These are phyloP conservation scores for Penicillium longicatenatum DNA, from an alignment of 495 filamentous ascomycete species.

Conservation along the genomic window DNA sequence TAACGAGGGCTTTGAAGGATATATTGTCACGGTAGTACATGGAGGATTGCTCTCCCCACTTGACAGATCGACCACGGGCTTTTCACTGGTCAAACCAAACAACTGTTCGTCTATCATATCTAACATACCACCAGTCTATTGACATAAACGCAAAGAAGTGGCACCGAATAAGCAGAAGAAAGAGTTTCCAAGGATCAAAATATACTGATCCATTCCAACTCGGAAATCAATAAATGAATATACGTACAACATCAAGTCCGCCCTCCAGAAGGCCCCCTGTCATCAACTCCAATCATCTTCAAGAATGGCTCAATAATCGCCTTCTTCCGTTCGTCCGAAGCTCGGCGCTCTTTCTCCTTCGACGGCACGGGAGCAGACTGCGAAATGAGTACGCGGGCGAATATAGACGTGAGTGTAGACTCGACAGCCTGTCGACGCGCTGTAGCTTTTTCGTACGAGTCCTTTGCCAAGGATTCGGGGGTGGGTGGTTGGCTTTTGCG, in stretches of 20 bases:
- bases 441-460: conserved; percentile 13
- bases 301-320: conserved; percentile 48
- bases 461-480: conserved; percentile 10
- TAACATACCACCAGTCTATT: background rate
- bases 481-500: conserved; percentile 29
- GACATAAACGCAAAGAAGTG: too few relatives aligned
- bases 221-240: background rate
- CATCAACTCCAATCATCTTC: conserved; percentile 46
- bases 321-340: conserved; percentile 42
- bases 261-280: conserved; percentile 41
- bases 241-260: conserved; percentile 8
- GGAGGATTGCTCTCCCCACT: too few relatives aligned
- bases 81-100: background rate
- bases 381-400: conserved; percentile 42
- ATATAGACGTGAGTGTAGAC: conserved; percentile 31
- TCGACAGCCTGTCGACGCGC: conserved; percentile 42
- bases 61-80: background rate
- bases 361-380: conserved; percentile 27
- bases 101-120: background rate
- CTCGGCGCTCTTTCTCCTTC: conserved; percentile 46
- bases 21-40: too few relatives aligned
- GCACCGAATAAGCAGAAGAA: background rate
- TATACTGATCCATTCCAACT: background rate
- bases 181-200: background rate
- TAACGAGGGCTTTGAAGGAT: too few relatives aligned